Evolutionary conservation across 306 rosid species (phyloP).

Genomic region (Lagenaria siceraria): DNA sequence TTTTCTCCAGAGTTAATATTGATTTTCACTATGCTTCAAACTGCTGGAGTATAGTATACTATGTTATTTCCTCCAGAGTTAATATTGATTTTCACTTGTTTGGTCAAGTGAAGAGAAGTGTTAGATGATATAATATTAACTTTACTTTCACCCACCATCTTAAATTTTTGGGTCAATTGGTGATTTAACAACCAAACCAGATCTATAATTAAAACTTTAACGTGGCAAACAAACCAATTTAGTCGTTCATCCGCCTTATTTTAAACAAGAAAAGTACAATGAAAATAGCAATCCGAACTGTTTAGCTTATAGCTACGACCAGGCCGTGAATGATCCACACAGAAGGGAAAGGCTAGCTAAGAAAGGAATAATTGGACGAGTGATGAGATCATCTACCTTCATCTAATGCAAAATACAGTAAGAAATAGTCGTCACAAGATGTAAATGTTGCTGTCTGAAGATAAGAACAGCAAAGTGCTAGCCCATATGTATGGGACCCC

Average conservation of each 20-base stretch:
- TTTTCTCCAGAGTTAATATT: too few relatives aligned
- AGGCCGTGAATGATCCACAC: background rate
- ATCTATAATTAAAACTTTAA: background rate
- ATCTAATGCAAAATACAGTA: background rate
- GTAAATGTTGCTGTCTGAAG: background rate
- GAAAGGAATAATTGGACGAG: background rate
- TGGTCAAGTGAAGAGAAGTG: too few relatives aligned
- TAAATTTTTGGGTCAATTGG: too few relatives aligned
- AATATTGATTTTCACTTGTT: too few relatives aligned
- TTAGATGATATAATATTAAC: too few relatives aligned
- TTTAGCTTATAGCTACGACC: too few relatives aligned
- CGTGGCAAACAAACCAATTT: background rate
- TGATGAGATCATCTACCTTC: background rate
- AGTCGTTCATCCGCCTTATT: background rate
- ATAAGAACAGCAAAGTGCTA: conserved; percentile 1
- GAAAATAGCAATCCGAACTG: background rate
- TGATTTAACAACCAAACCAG: too few relatives aligned
- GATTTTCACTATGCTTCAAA: too few relatives aligned
- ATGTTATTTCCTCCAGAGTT: too few relatives aligned
- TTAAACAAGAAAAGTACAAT: background rate
- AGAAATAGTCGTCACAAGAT: background rate
- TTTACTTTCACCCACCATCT: too few relatives aligned
- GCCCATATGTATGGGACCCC: conserved; percentile 1
- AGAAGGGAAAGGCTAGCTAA: background rate
- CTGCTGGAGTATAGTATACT: too few relatives aligned